These are phyloP conservation scores for Helianthus tuberosus DNA, from an alignment of 129 eudicot genomes.

Conservation along the genomic window DNA sequence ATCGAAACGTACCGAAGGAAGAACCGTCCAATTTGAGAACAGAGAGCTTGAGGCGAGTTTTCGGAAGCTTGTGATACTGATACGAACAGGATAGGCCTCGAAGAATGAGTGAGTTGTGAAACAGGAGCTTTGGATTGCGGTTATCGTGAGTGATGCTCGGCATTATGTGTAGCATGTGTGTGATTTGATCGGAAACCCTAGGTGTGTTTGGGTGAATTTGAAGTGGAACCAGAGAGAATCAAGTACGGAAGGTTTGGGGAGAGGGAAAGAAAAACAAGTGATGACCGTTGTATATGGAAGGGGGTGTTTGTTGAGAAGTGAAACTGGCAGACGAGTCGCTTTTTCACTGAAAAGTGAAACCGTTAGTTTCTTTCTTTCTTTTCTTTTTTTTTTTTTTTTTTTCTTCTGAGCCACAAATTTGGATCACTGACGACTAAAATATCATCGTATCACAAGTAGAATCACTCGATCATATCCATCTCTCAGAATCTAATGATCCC, in stretches of 20 bases:
- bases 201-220: neutral
- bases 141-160: constrained; percentile 28
- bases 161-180: constrained; percentile 27
- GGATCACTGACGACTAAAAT: too few species aligned
- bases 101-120: constrained; percentile 32
- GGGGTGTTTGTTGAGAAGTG: constrained; percentile 22
- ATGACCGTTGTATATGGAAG: constrained; percentile 38
- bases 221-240: constrained; percentile 19
- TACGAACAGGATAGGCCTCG: constrained; percentile 48
- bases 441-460: too few species aligned
- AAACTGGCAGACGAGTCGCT: neutral
- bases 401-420: too few species aligned
- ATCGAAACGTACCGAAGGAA: constrained; percentile 44
- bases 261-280: constrained; percentile 8
- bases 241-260: neutral
- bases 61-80: constrained; percentile 59
- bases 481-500: too few species aligned
- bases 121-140: constrained; percentile 33
- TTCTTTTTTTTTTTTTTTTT: too few species aligned
- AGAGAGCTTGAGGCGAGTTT: constrained; percentile 52
- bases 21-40: constrained; percentile 73
- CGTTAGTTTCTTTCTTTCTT: too few species aligned
- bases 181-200: constrained; percentile 19
- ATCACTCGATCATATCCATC: too few species aligned
- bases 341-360: neutral